Evolutionary conservation across 108 stramenopile genomes (phyloP).

Genomic region (Skeletonema marinoi): DNA sequence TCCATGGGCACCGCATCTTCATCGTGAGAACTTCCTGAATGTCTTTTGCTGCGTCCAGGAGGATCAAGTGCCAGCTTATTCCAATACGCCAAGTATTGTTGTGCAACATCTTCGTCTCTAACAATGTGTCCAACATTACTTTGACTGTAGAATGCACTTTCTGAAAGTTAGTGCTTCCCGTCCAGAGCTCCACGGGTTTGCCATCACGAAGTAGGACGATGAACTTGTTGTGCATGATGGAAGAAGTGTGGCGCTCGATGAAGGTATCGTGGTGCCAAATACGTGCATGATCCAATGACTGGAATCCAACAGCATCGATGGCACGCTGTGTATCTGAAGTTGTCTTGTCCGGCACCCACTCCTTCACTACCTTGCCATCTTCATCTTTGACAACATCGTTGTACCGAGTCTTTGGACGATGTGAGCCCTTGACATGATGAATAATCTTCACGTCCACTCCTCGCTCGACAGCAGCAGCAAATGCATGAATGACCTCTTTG

Average conservation of each 20-base stretch:
- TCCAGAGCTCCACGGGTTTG: slow-evolving; percentile 23
- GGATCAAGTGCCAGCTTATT: slow-evolving; percentile 25
- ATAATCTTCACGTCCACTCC: slow-evolving; percentile 48
- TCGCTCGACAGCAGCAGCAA: slow-evolving; percentile 39
- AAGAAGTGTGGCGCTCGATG: slow-evolving; percentile 42
- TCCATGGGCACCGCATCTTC: slow-evolving; percentile 25
- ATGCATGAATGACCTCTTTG: slow-evolving; percentile 31
- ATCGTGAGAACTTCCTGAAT: neutral
- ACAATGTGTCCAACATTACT: slow-evolving; percentile 43
- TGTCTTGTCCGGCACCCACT: slow-evolving; percentile 40
- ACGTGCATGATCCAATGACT: slow-evolving; percentile 20
- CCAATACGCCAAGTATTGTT: slow-evolving; percentile 32
- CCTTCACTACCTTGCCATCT: slow-evolving; percentile 25
- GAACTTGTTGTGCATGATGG: slow-evolving; percentile 52
- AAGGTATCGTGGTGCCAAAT: slow-evolving; percentile 45
- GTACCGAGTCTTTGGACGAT: slow-evolving; percentile 16
- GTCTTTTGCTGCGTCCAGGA: slow-evolving; percentile 19
- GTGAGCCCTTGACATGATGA: slow-evolving; percentile 31
- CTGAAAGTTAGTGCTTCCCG: slow-evolving; percentile 41
- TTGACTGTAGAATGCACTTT: slow-evolving; percentile 33
- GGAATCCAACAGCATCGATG: slow-evolving; percentile 31
- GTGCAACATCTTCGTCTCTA: slow-evolving; percentile 28
- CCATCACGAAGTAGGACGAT: slow-evolving; percentile 32
- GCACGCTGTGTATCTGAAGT: slow-evolving; percentile 24
- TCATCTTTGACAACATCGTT: slow-evolving; percentile 31